Evolutionary conservation across 75 land plant genomes (phyloP), one percentile per base, ranked within the genome.

Genomic region (Isoetes taiwanensis): DNA sequence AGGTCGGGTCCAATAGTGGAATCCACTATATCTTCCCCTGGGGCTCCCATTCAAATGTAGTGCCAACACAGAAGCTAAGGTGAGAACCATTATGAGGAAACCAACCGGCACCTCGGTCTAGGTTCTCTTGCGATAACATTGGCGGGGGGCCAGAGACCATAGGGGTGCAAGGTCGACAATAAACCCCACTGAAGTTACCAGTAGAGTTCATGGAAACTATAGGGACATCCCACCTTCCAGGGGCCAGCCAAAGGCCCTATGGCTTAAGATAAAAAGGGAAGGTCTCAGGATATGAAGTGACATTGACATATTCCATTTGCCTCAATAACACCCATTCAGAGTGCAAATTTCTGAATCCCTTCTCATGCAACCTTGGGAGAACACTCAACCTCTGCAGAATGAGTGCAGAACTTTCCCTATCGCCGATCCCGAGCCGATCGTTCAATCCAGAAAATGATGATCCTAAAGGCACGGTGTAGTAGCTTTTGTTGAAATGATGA

Each of bases 121-220:
- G 66, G 56, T 20, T 16, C 3, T 43, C 14, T 43, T 70, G 61
- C 5, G 79, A 62, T 0, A 23, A 50, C 33, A 30, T 61, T 28
- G 76, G 81, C 39, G 75, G 72, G 24, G 17, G 10, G 4, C 86
- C 91, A 3, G 2, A 56, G 40, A 76, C 70, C 31, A 26, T 77
- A 1, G 87, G 68, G 48, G 20, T 65, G 74, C 97, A 90, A 3
- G 97, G 87, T 72, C 93, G 56, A 73, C 97, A 90, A 54, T 90
- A 82, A 32, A 84, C 78, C 41, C 97, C 97, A 62, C 82, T 90
- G n/a, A 90, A 58, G 35, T 71, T 62, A 8, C 91, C 93, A 26
- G 39, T 69, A 40, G 82, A 80, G 24, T 72, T 54, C 57, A 90
- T 39, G n/a, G 93, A 57, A 28, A 76, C 71, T 65, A 90, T 87